Evolutionary conservation across 257 asterid species (phyloP).

Genomic region (Solanum arcanum): DNA sequence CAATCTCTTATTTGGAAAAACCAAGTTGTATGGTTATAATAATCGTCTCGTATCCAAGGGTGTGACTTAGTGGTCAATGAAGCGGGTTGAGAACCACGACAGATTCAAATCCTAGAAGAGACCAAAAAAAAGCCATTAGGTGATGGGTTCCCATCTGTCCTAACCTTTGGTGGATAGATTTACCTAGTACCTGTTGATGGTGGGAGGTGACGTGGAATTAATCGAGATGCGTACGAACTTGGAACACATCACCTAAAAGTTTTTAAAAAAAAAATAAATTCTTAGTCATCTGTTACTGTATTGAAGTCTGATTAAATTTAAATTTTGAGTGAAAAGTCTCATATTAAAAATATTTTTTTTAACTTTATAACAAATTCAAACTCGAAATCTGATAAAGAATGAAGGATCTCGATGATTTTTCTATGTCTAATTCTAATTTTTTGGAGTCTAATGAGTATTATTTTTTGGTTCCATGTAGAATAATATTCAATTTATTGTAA

Average conservation of each 20-base stretch:
- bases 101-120: too few species aligned
- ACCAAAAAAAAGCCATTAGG: not conserved
- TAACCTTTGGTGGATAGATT: not conserved
- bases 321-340: accelerated
- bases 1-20: not conserved
- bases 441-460: not conserved
- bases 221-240: not conserved
- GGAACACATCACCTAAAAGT: too few species aligned
- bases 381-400: too few species aligned
- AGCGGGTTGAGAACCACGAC: not conserved
- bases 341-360: too few species aligned
- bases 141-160: too few species aligned
- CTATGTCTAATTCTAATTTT: not conserved
- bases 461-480: not conserved
- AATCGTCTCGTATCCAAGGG: not conserved
- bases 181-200: too few species aligned
- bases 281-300: too few species aligned
- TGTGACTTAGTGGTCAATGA: not conserved
- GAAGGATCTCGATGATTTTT: not conserved
- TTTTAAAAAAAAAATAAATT: too few species aligned
- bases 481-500: not conserved
- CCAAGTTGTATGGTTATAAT: not conserved
- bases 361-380: too few species aligned
- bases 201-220: not conserved
- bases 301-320: too few species aligned